These are phyloP conservation scores for Favolaschia claudopus DNA, from an alignment of 768 basidiomycete genomes.

Conservation along the genomic window DNA sequence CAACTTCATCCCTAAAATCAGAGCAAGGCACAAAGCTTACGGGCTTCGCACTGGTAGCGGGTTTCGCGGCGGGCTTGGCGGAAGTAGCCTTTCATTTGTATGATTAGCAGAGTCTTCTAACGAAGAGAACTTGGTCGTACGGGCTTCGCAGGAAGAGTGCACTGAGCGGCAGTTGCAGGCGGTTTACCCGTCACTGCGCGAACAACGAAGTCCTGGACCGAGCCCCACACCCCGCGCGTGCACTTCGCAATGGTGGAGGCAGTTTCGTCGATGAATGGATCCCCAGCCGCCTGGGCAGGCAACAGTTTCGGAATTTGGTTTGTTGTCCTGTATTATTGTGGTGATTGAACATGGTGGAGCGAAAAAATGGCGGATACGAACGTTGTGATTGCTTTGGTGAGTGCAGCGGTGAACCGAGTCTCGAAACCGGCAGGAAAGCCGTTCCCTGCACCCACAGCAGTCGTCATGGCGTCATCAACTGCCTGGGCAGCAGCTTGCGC, in stretches of 20 bases:
- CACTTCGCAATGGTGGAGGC: constrained; percentile 7
- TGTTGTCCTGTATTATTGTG: neutral
- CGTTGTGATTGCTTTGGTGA: neutral
- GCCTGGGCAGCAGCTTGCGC: neutral
- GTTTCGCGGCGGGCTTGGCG: too few species aligned
- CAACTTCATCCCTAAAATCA: neutral
- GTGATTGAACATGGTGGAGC: neutral
- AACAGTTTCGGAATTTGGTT: neutral
- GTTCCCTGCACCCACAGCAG: constrained; percentile 3
- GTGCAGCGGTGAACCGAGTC: neutral
- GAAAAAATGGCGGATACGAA: neutral
- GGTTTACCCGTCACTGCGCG: neutral
- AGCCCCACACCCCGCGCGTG: neutral
- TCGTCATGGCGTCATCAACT: constrained; percentile 7
- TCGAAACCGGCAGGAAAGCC: constrained; percentile 10
- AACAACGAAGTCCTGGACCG: constrained; percentile 4
- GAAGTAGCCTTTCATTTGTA: too few species aligned
- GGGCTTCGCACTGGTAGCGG: too few species aligned
- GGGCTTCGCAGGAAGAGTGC: neutral
- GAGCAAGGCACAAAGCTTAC: neutral
- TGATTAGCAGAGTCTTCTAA: too few species aligned
- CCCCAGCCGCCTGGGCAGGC: constrained; percentile 3
- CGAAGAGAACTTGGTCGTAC: too few species aligned
- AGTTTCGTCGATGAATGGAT: constrained; percentile 5
- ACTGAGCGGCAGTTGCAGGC: neutral